A percentile compares a stretch with the other conserved stretches of the same genome.
These are phyloP conservation scores for Phytophthora litchii DNA, from an alignment of 352 stramenopile species.

Conservation along the genomic window DNA sequence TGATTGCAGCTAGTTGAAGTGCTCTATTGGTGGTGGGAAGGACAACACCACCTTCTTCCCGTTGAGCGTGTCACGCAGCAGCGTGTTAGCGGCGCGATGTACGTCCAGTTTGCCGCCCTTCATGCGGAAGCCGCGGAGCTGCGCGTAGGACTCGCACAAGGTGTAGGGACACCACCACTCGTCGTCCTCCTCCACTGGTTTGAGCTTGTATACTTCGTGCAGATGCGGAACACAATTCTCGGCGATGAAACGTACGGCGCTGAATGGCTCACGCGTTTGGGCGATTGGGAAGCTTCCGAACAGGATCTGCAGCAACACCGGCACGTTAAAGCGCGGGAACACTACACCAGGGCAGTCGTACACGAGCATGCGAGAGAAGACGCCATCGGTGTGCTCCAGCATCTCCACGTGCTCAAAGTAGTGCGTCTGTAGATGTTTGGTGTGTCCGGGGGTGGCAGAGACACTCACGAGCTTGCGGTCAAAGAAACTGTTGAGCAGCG, in stretches of 20 bases:
- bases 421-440: conserved; percentile 85
- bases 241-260: conserved; percentile 82
- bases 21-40: conserved; percentile 57
- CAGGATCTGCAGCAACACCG: conserved; percentile 73
- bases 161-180: conserved; percentile 79
- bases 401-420: conserved; percentile 69
- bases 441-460: conserved; percentile 78
- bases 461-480: conserved; percentile 81
- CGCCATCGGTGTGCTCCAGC: conserved; percentile 37
- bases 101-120: conserved; percentile 81
- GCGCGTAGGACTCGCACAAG: conserved; percentile 76
- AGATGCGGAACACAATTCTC: conserved; percentile 80
- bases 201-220: conserved; percentile 84
- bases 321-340: conserved; percentile 77
- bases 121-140: conserved; percentile 72
- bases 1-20: conserved; percentile 5
- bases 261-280: conserved; percentile 88
- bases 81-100: conserved; percentile 70
- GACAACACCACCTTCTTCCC: conserved; percentile 85
- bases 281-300: conserved; percentile 87
- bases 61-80: conserved; percentile 79
- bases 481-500: conserved; percentile 92
- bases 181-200: conserved; percentile 72
- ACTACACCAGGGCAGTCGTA: conserved; percentile 85
- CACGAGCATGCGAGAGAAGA: conserved; percentile 55